Evolutionary conservation across 306 rosid genomes (phyloP), one percentile per base, ranked within the genome.

Genomic region (Prunus mume): DNA sequence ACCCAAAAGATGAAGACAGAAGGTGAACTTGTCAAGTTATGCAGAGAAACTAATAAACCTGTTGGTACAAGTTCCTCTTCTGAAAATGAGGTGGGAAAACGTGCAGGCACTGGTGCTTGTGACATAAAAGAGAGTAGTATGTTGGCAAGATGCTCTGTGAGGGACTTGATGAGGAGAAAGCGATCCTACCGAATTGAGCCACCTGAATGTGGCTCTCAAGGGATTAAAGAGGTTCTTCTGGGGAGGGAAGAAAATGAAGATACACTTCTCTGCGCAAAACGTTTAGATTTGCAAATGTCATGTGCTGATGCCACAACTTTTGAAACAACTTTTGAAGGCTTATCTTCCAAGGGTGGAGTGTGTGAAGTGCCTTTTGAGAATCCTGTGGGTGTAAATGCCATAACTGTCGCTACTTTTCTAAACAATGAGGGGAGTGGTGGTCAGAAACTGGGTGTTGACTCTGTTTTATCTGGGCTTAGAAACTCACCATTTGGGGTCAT

Each of bases 141-240:
- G 57, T 76, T 80, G 79, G 85, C 57, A 80, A 83, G 65, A 81
- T 75, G 87, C 85, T 92, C 97, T n/a, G 60, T 94, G 80, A 80
- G 95, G 73, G 98, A 92, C 79, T 81, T 94, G 88, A 94, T 94
- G 98, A 90, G 97, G 86, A 87, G 89, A 82, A 92, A 91, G 80
- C 87, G 97, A 68, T 85, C 81, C 34, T 52, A 73, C 73, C 91
- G 78, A 68, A 76, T 63, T 38, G 91, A 86, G 69, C 85, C 85
- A 78, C 69, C 22, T 73, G 91, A 88, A 50, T 52, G 56, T 9
- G 83, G 77, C 72, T 66, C 87, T 82, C 76, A 22, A 43, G 78
- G 81, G 79, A 62, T 55, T 67, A 82, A 82, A 78, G 85, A 72
- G 78, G 78, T 71, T 70, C 63, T 49, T 64, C 75, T 78, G 69